Conservation (phyloP, 352 stramenopile genomes). For the Phytophthora ohioensis region DNA sequence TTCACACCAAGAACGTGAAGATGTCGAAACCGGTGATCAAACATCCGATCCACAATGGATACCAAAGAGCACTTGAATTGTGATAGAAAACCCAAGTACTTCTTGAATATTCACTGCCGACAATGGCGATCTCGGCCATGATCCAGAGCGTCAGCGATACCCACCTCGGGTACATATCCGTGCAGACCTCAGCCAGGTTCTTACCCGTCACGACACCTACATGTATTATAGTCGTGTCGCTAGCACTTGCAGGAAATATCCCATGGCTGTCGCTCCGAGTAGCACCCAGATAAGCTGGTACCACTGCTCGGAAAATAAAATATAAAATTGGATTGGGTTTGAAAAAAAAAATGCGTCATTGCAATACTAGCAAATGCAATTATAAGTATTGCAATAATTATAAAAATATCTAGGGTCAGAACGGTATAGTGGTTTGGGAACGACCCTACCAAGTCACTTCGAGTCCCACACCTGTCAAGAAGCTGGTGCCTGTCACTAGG, state of each 20-base stretch:
- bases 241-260: constrained; percentile 70
- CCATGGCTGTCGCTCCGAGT: neutral
- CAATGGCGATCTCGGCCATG: constrained; percentile 94
- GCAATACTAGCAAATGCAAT: too few relatives aligned
- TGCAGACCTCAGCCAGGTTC: constrained; percentile 91
- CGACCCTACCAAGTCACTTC: constrained; percentile 13
- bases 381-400: neutral
- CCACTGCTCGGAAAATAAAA: neutral
- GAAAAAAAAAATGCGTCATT: too few relatives aligned
- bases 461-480: constrained; percentile 13
- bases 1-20: constrained; percentile 95
- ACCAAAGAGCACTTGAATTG: constrained; percentile 90
- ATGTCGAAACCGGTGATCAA: constrained; percentile 89
- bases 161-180: constrained; percentile 74
- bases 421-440: constrained; percentile 11
- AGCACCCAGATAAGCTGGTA: constrained; percentile 3
- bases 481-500: constrained; percentile 19
- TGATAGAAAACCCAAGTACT: constrained; percentile 91
- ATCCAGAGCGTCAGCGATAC: constrained; percentile 85
- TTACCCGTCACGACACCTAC: constrained; percentile 90
- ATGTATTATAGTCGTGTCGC: constrained; percentile 73
- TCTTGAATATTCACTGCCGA: constrained; percentile 93
- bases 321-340: too few relatives aligned
- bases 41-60: constrained; percentile 91
- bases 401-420: constrained; percentile 1